Evolutionary conservation across 352 stramenopile species (phyloP), one percentile per base, ranked within the genome.

Genomic region (Lagenidium sp.): DNA sequence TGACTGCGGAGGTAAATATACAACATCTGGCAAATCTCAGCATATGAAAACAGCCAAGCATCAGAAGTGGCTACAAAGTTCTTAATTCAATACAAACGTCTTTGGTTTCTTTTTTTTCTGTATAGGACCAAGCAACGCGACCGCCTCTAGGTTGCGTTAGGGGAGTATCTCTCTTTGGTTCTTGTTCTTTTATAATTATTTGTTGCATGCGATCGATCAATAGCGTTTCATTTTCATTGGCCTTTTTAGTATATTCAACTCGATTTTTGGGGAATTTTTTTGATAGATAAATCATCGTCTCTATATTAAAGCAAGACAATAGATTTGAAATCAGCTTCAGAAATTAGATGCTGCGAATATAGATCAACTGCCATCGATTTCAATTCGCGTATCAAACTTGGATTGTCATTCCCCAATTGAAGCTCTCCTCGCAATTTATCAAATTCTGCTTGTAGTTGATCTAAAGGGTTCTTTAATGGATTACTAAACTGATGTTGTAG

Each of bases 361-460:
- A 52, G 16, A 52, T 52, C 44, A 29, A 44, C 10, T 2, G 36
- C 22, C 24, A 52, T 16, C 0, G 44, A 22, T 32, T 52, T 52
- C 31, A 52, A 20, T 22, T 52, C 44, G 1, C 44, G 35, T 2
- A 52, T 52, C 0, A 45, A 3, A 29, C 38, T 26, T 24, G 44
- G 44, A 24, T 52, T 52, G 18, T 43, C 29, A 31, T 52, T 52
- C 10, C 44, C 44, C 4, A 52, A 11, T 26, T 20, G 25, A 15
- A 52, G 5, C 29, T 52, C 25, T 19, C 23, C 16, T n/a, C 28
- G 23, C 4, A 52, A 16, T 21, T 52, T 52, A 32, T 52, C 44
- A 22, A 37, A 52, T 19, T 52, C 44, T 44, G 44, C 44, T 39
- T 15, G 5, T 5, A 52, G 18, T 6, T 3, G 8, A 31, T 52